These are phyloP conservation scores for Phaeosphaeriaceae sp. DNA, from an alignment of 2,329 filamentous ascomycete genomes.

Conservation along the genomic window DNA sequence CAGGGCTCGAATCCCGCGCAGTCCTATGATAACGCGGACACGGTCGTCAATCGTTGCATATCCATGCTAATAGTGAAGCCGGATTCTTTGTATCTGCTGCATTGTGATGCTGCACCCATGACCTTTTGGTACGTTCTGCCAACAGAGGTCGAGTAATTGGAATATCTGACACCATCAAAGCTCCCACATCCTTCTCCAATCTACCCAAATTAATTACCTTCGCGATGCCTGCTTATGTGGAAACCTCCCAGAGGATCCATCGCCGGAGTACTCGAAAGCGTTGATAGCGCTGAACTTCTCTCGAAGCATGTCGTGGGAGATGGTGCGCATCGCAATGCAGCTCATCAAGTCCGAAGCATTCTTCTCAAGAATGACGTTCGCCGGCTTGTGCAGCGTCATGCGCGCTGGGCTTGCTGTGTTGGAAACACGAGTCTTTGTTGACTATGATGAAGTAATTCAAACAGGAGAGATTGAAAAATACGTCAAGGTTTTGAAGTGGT, in stretches of 20 bases:
- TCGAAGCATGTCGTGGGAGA: conserved; percentile 24
- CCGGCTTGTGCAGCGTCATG: conserved; percentile 19
- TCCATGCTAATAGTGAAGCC: conserved; percentile 19
- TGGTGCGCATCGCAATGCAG: conserved; percentile 14
- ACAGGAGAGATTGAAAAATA: conserved; percentile 4
- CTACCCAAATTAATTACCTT: conserved; percentile 7
- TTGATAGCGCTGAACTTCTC: conserved; percentile 17
- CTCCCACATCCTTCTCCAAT: conserved; percentile 18
- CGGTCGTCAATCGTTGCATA: conserved; percentile 8
- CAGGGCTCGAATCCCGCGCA: conserved; percentile 1
- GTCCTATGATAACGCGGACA: conserved; percentile 13
- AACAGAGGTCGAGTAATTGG: too few relatives aligned
- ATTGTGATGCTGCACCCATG: conserved; percentile 22
- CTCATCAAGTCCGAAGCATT: conserved; percentile 9
- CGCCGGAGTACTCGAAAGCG: conserved; percentile 8
- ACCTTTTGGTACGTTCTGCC: conserved; percentile 14
- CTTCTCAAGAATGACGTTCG: conserved; percentile 16
- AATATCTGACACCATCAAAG: not conserved
- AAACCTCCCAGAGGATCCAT: not conserved
- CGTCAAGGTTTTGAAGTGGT: conserved; percentile 5
- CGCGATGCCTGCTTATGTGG: not conserved
- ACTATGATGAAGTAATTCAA: conserved; percentile 2
- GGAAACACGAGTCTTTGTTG: conserved; percentile 9
- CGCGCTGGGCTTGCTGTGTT: conserved; percentile 20
- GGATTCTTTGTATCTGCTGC: conserved; percentile 14